Conservation (phyloP, 73 alveolate species). For the Paramecium caudatum region DNA sequence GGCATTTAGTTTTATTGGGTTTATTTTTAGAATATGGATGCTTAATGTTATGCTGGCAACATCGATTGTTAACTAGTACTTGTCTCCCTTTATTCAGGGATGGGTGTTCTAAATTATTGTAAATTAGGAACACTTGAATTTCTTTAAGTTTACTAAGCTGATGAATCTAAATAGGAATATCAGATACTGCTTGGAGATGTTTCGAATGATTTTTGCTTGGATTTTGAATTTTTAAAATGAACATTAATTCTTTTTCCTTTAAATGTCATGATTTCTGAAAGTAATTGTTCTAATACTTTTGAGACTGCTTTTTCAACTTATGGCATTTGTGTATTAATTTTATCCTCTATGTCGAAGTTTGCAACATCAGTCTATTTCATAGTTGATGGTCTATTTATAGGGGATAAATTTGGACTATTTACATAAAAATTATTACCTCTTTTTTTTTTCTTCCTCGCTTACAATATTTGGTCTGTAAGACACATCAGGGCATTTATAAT, state of each 20-base stretch:
- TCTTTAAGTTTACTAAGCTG: conserved; percentile 10
- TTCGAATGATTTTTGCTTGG: conserved; percentile 35
- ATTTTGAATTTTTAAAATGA: background rate
- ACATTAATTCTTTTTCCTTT: conserved; percentile 55
- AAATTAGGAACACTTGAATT: conserved; percentile 34
- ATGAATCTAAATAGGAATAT: background rate
- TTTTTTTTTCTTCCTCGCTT: conserved; percentile 35
- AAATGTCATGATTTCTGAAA: conserved; percentile 24
- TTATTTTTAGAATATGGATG: too few species aligned
- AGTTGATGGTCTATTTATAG: background rate
- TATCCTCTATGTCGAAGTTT: conserved; percentile 37
- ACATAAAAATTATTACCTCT: background rate
- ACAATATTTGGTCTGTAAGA: background rate
- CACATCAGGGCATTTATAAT: background rate
- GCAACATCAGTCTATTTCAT: conserved; percentile 9
- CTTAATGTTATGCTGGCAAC: too few species aligned
- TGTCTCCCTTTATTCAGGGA: conserved; percentile 4
- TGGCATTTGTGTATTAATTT: conserved; percentile 48
- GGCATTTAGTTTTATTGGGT: too few species aligned
- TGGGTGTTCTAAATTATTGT: background rate
- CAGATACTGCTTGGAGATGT: conserved; percentile 44
- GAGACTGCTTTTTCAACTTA: conserved; percentile 54
- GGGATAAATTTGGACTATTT: conserved; percentile 49
- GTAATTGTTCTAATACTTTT: conserved; percentile 5
- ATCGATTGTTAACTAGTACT: background rate